These are phyloP conservation scores for Phytophthora pinifolia DNA, from an alignment of 352 stramenopile species.

Conservation along the genomic window DNA sequence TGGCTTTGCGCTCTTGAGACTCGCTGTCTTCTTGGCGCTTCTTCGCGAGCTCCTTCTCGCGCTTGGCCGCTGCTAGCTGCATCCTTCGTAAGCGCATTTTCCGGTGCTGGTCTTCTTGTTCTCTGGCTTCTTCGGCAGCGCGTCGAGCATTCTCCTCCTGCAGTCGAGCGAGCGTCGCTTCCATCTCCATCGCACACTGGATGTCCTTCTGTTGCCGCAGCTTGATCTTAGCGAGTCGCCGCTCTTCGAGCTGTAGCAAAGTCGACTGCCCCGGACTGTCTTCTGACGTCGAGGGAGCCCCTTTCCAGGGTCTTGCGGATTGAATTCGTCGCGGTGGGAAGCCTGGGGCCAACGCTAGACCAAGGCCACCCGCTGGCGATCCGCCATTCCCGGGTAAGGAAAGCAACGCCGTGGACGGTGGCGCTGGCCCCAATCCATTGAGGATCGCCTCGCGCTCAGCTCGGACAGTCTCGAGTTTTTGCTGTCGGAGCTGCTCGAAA, in stretches of 20 bases:
- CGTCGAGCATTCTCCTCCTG: constrained; percentile 63
- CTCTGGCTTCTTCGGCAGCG: constrained; percentile 48
- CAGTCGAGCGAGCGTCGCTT: constrained; percentile 66
- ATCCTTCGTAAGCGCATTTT: constrained; percentile 47
- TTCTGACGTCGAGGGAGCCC: neutral
- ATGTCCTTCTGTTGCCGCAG: constrained; percentile 72
- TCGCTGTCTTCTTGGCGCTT: constrained; percentile 68
- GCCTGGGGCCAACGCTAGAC: constrained; percentile 21
- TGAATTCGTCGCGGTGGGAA: constrained; percentile 28
- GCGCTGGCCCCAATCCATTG: constrained; percentile 30
- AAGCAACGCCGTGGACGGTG: constrained; percentile 30
- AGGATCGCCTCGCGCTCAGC: constrained; percentile 58
- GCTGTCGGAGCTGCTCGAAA: constrained; percentile 65
- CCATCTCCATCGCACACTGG: constrained; percentile 75
- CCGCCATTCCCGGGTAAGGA: constrained; percentile 7
- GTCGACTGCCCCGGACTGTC: constrained; percentile 37
- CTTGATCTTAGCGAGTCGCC: constrained; percentile 65
- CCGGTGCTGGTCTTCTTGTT: constrained; percentile 62
- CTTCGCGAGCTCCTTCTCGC: constrained; percentile 59
- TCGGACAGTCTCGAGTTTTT: constrained; percentile 62
- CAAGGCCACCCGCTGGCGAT: constrained; percentile 12
- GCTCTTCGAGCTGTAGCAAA: constrained; percentile 64
- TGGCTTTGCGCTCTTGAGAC: constrained; percentile 38
- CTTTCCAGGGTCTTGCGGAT: constrained; percentile 31
- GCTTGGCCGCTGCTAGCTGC: constrained; percentile 54